Evolutionary conservation across 2,329 filamentous ascomycete genomes (phyloP).

Genomic region (Penicillium glabrum): DNA sequence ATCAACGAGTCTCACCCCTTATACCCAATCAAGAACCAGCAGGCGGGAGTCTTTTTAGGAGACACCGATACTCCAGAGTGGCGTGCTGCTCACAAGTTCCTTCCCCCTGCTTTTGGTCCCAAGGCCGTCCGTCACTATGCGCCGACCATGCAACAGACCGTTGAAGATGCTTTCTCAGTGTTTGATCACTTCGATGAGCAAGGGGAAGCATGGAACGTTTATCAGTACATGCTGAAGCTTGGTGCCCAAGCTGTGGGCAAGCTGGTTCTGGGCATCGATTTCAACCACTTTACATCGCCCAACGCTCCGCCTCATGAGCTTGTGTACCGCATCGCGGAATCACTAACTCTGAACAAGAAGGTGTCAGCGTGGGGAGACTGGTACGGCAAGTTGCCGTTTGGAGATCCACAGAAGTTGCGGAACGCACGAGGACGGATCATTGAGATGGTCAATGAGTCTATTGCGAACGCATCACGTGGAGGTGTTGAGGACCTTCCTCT

Average conservation of each 20-base stretch:
- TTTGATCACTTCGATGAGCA: slow-evolving; percentile 51
- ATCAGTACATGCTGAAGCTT: slow-evolving; percentile 52
- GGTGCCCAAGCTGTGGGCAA: slow-evolving; percentile 47
- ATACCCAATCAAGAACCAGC: slow-evolving; percentile 23
- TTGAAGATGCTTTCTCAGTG: slow-evolving; percentile 52
- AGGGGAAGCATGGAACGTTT: slow-evolving; percentile 49
- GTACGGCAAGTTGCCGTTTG: slow-evolving; percentile 60
- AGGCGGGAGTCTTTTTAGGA: slow-evolving; percentile 33
- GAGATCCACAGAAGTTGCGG: slow-evolving; percentile 42
- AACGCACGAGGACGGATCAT: slow-evolving; percentile 3
- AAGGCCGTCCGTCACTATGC: slow-evolving; percentile 46
- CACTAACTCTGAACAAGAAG: slow-evolving; percentile 60
- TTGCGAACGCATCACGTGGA: slow-evolving; percentile 15
- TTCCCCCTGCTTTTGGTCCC: slow-evolving; percentile 19
- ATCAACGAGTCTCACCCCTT: slow-evolving; percentile 42
- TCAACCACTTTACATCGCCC: slow-evolving; percentile 43
- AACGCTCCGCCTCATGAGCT: slow-evolving; percentile 55
- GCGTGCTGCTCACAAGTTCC: slow-evolving; percentile 58
- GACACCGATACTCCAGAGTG: slow-evolving; percentile 34
- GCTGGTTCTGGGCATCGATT: slow-evolving; percentile 46
- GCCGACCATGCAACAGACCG: slow-evolving; percentile 58
- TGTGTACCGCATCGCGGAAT: slow-evolving; percentile 52
- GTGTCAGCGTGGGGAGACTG: slow-evolving; percentile 55
- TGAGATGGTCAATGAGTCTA: slow-evolving; percentile 21
- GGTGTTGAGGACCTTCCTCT: slow-evolving; percentile 19